These are phyloP conservation scores for Schwanniomyces polymorphus DNA, from an alignment of 805 yeast genomes.

Conservation along the genomic window DNA sequence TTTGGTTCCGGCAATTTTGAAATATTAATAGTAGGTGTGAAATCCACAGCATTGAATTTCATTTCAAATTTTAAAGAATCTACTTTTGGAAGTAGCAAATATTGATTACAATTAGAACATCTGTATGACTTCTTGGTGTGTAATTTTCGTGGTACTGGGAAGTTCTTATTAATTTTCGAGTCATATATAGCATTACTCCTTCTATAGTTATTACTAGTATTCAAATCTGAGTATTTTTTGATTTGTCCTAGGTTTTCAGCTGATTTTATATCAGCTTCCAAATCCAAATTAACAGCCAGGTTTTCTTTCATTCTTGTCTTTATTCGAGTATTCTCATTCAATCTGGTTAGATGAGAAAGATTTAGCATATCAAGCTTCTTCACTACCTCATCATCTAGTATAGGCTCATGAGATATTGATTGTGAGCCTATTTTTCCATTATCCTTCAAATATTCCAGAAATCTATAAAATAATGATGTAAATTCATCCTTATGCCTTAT, in stretches of 20 bases:
- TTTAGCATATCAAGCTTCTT: slow-evolving; percentile 5
- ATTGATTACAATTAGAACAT: slow-evolving; percentile 30
- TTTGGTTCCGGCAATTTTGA: slow-evolving; percentile 13
- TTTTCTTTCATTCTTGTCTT: neutral
- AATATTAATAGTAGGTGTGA: slow-evolving; percentile 26
- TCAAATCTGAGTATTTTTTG: neutral
- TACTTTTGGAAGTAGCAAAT: slow-evolving; percentile 22
- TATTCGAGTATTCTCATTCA: neutral
- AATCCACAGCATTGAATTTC: slow-evolving; percentile 35
- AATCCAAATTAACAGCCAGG: slow-evolving; percentile 1
- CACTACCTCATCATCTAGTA: slow-evolving; percentile 4
- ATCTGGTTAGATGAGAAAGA: slow-evolving; percentile 2
- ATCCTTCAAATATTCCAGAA: neutral
- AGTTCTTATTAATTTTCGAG: neutral
- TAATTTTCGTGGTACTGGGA: slow-evolving; percentile 27
- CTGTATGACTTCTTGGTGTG: slow-evolving; percentile 21
- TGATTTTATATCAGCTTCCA: slow-evolving; percentile 6
- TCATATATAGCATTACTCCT: neutral
- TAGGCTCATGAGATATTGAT: neutral
- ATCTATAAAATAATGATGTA: neutral
- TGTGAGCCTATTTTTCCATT: neutral
- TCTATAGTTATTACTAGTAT: slow-evolving; percentile 3
- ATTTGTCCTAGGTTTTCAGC: neutral
- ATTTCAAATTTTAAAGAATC: slow-evolving; percentile 29
- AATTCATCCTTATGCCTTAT: neutral